A percentile compares a stretch with the other conserved stretches of the same genome.
These are phyloP conservation scores for Melanomma pulvis-pyrius DNA, from an alignment of 495 filamentous ascomycete species.

Conservation along the genomic window DNA sequence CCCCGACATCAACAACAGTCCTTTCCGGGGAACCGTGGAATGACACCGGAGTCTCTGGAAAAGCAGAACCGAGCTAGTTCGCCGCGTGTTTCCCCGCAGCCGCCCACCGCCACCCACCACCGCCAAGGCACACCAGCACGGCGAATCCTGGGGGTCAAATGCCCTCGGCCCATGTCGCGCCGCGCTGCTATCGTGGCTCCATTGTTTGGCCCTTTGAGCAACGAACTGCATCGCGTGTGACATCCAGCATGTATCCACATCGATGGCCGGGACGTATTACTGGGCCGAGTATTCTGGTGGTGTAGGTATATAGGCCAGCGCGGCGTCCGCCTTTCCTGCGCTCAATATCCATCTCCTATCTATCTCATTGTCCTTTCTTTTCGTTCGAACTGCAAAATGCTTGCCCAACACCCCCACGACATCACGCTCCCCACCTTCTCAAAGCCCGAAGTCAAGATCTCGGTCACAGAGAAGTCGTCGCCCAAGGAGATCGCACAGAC, in stretches of 20 bases:
- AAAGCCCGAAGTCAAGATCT: slow-evolving; percentile 21
- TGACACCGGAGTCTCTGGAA: background rate
- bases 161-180: slow-evolving; percentile 23
- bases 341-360: background rate
- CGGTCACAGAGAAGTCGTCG: slow-evolving; percentile 1
- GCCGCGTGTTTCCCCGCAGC: background rate
- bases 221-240: background rate
- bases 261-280: background rate
- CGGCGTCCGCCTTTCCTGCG: background rate
- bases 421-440: slow-evolving; percentile 21
- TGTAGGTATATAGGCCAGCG: slow-evolving; percentile 10
- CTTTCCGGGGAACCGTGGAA: background rate
- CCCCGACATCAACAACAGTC: background rate
- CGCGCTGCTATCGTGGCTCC: slow-evolving; percentile 1
- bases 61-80: background rate
- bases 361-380: background rate
- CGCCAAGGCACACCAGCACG: background rate
- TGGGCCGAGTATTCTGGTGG: background rate
- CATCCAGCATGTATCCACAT: slow-evolving; percentile 3
- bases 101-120: background rate
- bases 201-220: background rate
- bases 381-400: slow-evolving; percentile 5
- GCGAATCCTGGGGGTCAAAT: background rate
- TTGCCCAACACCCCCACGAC: slow-evolving; percentile 26
- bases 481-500: slow-evolving; percentile 22